Conservation (phyloP, 768 basidiomycete genomes). For the Stropharia rugosoannulata region DNA sequence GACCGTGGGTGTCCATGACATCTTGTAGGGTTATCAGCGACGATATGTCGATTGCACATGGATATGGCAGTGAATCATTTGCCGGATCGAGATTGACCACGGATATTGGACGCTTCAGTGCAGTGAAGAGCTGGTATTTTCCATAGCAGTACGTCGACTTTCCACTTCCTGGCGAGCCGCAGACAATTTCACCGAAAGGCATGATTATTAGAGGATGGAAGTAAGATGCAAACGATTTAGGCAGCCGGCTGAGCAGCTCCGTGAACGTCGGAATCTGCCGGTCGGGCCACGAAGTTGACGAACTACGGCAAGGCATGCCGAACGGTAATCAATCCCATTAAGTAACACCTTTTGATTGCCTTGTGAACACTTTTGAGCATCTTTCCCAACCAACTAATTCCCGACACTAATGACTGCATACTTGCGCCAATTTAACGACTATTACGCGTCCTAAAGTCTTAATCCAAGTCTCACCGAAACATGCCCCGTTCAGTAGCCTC, state of each 20-base stretch:
- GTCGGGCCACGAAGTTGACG: too few relatives aligned
- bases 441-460: background rate
- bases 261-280: too few relatives aligned
- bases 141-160: constrained; percentile 90
- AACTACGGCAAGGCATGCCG: too few relatives aligned
- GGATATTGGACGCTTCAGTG: constrained; percentile 81
- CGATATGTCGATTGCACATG: constrained; percentile 84
- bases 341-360: too few relatives aligned
- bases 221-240: too few relatives aligned
- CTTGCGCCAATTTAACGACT: background rate
- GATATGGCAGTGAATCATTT: constrained; percentile 86
- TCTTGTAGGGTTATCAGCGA: constrained; percentile 84
- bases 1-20: constrained; percentile 77
- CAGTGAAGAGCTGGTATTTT: constrained; percentile 86
- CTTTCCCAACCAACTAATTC: too few relatives aligned
- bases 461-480: background rate
- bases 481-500: background rate
- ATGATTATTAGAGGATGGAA: constrained; percentile 32
- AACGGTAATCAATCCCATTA: too few relatives aligned
- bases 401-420: too few relatives aligned
- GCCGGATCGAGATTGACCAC: constrained; percentile 97
- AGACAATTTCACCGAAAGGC: constrained; percentile 89
- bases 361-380: too few relatives aligned
- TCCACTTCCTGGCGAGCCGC: constrained; percentile 83
- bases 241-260: too few relatives aligned